phyloP scores from a whole-genome alignment of 2,329 filamentous ascomycete species.

The Stachybotrys echinatus region DNA sequence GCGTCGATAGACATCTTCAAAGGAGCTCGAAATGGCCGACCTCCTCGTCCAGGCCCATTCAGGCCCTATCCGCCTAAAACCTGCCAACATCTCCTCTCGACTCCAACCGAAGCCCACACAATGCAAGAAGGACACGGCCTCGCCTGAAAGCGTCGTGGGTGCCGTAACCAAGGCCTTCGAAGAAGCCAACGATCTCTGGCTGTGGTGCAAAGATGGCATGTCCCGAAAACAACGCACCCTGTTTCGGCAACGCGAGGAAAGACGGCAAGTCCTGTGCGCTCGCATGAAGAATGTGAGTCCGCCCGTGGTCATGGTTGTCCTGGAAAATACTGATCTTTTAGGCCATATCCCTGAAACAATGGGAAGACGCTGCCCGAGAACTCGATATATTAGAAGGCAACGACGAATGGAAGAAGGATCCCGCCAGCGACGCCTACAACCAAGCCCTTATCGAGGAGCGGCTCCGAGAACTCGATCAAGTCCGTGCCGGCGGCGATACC shows the following conservation, averaged over 20 bases:
- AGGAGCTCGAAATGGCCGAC: not conserved
- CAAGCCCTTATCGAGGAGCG: constrained; percentile 62
- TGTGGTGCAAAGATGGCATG: constrained; percentile 49
- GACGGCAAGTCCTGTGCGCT: constrained; percentile 56
- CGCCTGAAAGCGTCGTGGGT: constrained; percentile 10
- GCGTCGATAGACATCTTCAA: not conserved
- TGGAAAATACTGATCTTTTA: constrained; percentile 23
- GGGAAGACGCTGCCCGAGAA: constrained; percentile 69
- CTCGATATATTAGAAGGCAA: constrained; percentile 77
- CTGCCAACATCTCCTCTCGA: not conserved
- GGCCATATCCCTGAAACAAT: constrained; percentile 66
- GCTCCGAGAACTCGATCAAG: constrained; percentile 69
- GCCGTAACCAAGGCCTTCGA: constrained; percentile 27
- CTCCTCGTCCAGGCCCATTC: not conserved
- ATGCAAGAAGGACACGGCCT: not conserved
- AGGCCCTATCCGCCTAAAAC: not conserved
- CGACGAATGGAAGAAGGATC: constrained; percentile 71
- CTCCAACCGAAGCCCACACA: constrained; percentile 5
- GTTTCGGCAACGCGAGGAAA: constrained; percentile 45
- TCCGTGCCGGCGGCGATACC: constrained; percentile 66
- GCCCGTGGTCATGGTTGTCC: not conserved
- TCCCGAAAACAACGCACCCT: constrained; percentile 44
- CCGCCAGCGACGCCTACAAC: constrained; percentile 62
- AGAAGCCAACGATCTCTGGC: constrained; percentile 33
- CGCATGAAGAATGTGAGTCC: constrained; percentile 60